A percentile compares a stretch with the other conserved stretches of the same genome.
Conservation (phyloP, 2,329 filamentous ascomycete genomes). For the Aspergillus sp. region DNA sequence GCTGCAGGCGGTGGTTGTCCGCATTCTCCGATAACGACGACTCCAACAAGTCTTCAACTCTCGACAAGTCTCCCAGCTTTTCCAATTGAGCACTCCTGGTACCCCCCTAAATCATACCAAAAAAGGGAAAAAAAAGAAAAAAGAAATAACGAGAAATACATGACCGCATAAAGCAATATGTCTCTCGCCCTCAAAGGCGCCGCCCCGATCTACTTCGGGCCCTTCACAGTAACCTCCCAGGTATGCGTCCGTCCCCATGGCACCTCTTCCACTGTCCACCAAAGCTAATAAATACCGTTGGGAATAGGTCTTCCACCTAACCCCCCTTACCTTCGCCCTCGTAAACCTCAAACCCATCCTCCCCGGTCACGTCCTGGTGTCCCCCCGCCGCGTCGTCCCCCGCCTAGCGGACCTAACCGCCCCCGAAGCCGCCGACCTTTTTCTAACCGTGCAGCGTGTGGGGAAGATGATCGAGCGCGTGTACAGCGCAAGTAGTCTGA, state of each 20-base stretch:
- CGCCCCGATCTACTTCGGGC: constrained; percentile 58
- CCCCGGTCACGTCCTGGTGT: constrained; percentile 87
- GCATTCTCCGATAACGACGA: no score
- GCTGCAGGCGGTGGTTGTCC: no score
- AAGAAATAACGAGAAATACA: neutral
- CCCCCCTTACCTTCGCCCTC: constrained; percentile 71
- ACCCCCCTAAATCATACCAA: neutral
- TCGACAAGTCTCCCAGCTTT: no score
- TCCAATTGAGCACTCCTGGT: neutral
- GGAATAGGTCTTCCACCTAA: constrained; percentile 73
- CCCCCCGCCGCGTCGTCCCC: constrained; percentile 59
- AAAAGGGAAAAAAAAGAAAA: neutral
- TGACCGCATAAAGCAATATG: constrained; percentile 14
- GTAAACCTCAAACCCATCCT: constrained; percentile 94
- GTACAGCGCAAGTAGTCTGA: constrained; percentile 65
- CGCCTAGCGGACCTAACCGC: constrained; percentile 67
- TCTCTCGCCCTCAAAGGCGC: constrained; percentile 20
- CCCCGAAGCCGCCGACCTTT: constrained; percentile 73
- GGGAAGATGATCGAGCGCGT: constrained; percentile 63
- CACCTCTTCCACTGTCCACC: neutral
- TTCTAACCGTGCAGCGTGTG: constrained; percentile 74
- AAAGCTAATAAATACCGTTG: constrained; percentile 1
- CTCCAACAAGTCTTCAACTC: neutral
- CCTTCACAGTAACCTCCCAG: constrained; percentile 67
- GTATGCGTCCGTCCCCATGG: constrained; percentile 34